Base-by-base conservation (phyloP, 345 rosid species). In the Acer campestre region DNA sequence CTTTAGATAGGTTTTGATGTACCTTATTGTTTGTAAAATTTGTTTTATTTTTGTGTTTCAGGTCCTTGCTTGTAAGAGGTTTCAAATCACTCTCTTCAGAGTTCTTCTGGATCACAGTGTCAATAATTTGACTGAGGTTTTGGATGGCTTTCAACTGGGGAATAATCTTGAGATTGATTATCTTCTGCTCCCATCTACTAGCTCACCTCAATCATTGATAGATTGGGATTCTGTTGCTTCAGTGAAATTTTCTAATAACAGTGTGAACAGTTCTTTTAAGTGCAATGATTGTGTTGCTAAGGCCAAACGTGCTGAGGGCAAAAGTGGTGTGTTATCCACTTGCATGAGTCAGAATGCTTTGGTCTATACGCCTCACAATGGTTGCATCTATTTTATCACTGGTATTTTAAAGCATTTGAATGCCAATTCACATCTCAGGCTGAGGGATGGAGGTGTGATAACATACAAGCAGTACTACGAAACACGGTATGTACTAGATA, bases 341-440 rank as follows among this genome's bases (percentile, higher is more conserved):
- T 91, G 98, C 78, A 48, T 49, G 70, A 77, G 91, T 73, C 74
- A 81, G 77, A 81, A 92, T 77, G 91, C 94, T 13, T 75, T 96
- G 83, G 92, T 92, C 29, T 86, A 17, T 82, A 90, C 99, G 1
- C 97, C 99, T 5, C 97, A 96, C 72, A 96, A 82, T 61, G 92
- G 89, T 61, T 67, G 53, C 0, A 22, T 89, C 20, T 96, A 94
- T 79, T 92, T 89, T 78, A 81, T 91, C 42, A 75, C 76, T 3
- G 94, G 88, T 13, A 23, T 83, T 78, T 83, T 76, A 25, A 74
- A 88, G n/a, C 69, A 86, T 74, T 42, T 92, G 78, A 75, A 89
- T 59, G 90, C 86, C 16, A 86, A 85, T 67, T 94, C 99, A 3
- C 38, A 56, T 55, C 38, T 94, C 81, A 84, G 9, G 29, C 73